Base-by-base conservation (phyloP, 345 rosid genomes). In the Rhodomyrtus tomentosa region DNA sequence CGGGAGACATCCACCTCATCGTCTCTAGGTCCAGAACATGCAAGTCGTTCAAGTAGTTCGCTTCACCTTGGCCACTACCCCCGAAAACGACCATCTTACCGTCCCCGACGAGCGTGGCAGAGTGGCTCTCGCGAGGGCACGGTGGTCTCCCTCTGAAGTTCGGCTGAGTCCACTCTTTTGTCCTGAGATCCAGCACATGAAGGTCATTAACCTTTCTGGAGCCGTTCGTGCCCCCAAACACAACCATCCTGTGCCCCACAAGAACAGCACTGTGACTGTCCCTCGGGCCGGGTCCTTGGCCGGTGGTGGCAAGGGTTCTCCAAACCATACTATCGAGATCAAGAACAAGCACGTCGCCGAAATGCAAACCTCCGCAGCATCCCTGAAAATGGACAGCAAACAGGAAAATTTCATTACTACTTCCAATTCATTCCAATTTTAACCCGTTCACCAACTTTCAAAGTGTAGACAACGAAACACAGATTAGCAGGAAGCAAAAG, bases 61-160 rank as follows among this genome's bases (percentile, higher is more conserved):
- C 94, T 83, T 91, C 93, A 4, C 98, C 95, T 89, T 94, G 95
- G 54, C 98, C 98, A 45, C 96, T 94, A 7, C 98, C 98, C 52
- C 98, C 98, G 49, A 94, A 94, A 45, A 94, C 82, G 82, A 93
- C 89, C 79, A 94, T 83, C 84, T 85, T 91, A 56, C 87, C 91
- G 40, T 87, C 90, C 29, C 88, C 91, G 54, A 89, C 36, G 21
- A 94, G 90, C 0, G 98, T 93, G 25, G 96, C 96, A 10, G 98
- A 89, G 91, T 94, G 98, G 51, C 95, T 92, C 84, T 94, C 98
- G 0, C 96, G 94, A 55, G 96, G 93, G 7, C 90, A 91, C 0
- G 98, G 96, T 5, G 91, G 89, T 50, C 54, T 81, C 13, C 98
- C 98, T 13, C 81, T 79, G 82, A 86, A 89, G 83, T 88, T 90